Conservation (phyloP, 176 grass and related monocot genomes). For the Avena atlantica region DNA sequence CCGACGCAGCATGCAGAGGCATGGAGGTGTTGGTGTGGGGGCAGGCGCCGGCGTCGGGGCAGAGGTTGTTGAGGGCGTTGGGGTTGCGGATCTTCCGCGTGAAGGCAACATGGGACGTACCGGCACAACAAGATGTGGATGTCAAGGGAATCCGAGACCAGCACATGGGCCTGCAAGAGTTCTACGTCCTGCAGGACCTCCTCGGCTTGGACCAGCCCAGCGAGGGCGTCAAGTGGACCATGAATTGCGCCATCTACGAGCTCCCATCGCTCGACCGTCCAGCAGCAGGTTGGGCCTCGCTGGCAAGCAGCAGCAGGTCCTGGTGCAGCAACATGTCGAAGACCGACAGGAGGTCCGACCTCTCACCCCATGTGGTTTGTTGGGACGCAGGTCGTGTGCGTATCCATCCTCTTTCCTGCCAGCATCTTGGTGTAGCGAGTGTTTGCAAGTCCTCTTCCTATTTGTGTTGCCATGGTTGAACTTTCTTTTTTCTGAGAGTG, state of each 20-base stretch:
- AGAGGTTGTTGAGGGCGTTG: no score
- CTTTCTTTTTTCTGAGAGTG: no score
- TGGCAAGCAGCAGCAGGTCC: slow-evolving; percentile 47
- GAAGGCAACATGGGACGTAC: no score
- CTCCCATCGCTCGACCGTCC: slow-evolving; percentile 55
- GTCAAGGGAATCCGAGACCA: slow-evolving; percentile 74
- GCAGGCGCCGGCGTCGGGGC: no score
- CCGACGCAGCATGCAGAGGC: no score
- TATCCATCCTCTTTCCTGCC: no score
- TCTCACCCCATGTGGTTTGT: slow-evolving; percentile 12
- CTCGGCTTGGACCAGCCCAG: slow-evolving; percentile 80
- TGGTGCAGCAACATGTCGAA: slow-evolving; percentile 73
- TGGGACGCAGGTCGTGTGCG: no score
- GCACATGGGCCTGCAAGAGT: slow-evolving; percentile 65
- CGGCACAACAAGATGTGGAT: slow-evolving; percentile 65
- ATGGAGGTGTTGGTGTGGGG: no score
- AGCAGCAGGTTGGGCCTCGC: slow-evolving; percentile 27
- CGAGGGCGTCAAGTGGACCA: slow-evolving; percentile 82
- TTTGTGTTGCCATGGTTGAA: no score
- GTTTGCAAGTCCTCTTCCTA: no score
- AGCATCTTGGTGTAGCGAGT: no score
- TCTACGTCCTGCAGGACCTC: slow-evolving; percentile 84
- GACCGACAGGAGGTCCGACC: slow-evolving; percentile 73
- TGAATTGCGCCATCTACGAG: slow-evolving; percentile 70
- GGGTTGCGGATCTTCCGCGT: no score